phyloP scores from a whole-genome alignment of 371 early-diverging fungal species.

The Mucor irregularis region DNA sequence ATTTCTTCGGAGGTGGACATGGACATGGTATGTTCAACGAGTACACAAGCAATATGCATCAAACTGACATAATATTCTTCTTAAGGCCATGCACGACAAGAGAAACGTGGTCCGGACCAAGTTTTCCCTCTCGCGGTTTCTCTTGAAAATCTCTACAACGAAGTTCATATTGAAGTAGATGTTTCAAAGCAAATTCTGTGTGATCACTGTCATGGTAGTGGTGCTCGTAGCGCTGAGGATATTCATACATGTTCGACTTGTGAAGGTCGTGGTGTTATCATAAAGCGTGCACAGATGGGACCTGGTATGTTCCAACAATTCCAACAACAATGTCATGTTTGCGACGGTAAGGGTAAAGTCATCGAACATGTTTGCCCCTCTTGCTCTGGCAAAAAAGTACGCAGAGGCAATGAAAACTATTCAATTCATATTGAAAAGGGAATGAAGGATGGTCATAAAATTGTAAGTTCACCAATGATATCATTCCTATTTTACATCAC shows the following conservation, averaged over 20 bases:
- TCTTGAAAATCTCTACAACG: slow-evolving; percentile 88
- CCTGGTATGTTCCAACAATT: slow-evolving; percentile 95
- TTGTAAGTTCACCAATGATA: slow-evolving; percentile 45
- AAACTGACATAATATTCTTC: too few relatives aligned
- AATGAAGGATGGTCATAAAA: slow-evolving; percentile 77
- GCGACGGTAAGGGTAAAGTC: slow-evolving; percentile 90
- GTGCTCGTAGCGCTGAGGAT: slow-evolving; percentile 85
- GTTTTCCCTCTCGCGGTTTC: slow-evolving; percentile 78
- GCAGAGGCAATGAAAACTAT: slow-evolving; percentile 79
- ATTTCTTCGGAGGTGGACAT: slow-evolving; percentile 78
- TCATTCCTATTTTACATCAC: too few relatives aligned
- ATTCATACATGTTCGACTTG: slow-evolving; percentile 81
- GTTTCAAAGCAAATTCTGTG: slow-evolving; percentile 93
- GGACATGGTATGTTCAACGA: slow-evolving; percentile 23
- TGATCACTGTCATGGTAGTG: slow-evolving; percentile 90
- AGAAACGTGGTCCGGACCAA: slow-evolving; percentile 80
- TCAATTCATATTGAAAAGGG: slow-evolving; percentile 86
- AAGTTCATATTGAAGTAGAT: slow-evolving; percentile 83
- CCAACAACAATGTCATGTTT: slow-evolving; percentile 88
- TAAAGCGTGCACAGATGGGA: slow-evolving; percentile 84
- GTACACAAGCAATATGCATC: too few relatives aligned
- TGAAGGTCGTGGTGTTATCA: slow-evolving; percentile 77
- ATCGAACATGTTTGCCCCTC: slow-evolving; percentile 76
- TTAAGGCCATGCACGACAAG: slow-evolving; percentile 52
- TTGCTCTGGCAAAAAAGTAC: slow-evolving; percentile 87